Evolutionary conservation across 2,329 filamentous ascomycete genomes (phyloP).

Genomic region (Lecanicillium sp.): DNA sequence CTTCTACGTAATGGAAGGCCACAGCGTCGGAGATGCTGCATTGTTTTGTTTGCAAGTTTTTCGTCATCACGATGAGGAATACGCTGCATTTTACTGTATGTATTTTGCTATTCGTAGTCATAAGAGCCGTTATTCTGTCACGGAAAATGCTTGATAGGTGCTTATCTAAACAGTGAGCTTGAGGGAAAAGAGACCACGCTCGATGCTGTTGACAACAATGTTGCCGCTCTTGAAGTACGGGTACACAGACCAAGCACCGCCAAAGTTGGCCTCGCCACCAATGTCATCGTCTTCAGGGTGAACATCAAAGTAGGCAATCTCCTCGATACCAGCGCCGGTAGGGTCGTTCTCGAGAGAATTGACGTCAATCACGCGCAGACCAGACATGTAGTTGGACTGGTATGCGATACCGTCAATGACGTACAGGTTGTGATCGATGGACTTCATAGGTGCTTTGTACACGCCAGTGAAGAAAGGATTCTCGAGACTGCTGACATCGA

Average conservation of each 20-base stretch:
- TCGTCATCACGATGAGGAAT: too few relatives aligned
- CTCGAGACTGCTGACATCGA: slow-evolving; percentile 34
- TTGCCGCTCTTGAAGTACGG: slow-evolving; percentile 35
- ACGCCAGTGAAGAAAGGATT: slow-evolving; percentile 31
- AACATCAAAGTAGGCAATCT: slow-evolving; percentile 38
- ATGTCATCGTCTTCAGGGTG: slow-evolving; percentile 35
- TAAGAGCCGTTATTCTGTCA: too few relatives aligned
- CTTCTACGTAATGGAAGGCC: too few relatives aligned
- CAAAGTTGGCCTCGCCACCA: slow-evolving; percentile 24
- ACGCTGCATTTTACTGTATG: too few relatives aligned
- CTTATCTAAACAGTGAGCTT: slow-evolving; percentile 21
- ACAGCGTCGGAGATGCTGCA: too few relatives aligned
- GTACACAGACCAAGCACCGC: slow-evolving; percentile 36
- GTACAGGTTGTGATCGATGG: slow-evolving; percentile 40
- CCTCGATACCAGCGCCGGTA: slow-evolving; percentile 29
- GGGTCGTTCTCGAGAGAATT: slow-evolving; percentile 24
- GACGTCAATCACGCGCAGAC: slow-evolving; percentile 28
- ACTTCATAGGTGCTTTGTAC: slow-evolving; percentile 23
- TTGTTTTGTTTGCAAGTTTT: too few relatives aligned
- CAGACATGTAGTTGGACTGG: slow-evolving; percentile 38
- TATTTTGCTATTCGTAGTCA: too few relatives aligned
- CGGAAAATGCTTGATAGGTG: too few relatives aligned
- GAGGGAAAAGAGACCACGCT: slow-evolving; percentile 36
- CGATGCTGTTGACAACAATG: slow-evolving; percentile 38
- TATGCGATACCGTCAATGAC: slow-evolving; percentile 30